Percentiles rank a stretch among this genome's conserved stretches.
These are phyloP conservation scores for Meyerozyma carpophila DNA, from an alignment of 1,139 yeast species.

Conservation along the genomic window DNA sequence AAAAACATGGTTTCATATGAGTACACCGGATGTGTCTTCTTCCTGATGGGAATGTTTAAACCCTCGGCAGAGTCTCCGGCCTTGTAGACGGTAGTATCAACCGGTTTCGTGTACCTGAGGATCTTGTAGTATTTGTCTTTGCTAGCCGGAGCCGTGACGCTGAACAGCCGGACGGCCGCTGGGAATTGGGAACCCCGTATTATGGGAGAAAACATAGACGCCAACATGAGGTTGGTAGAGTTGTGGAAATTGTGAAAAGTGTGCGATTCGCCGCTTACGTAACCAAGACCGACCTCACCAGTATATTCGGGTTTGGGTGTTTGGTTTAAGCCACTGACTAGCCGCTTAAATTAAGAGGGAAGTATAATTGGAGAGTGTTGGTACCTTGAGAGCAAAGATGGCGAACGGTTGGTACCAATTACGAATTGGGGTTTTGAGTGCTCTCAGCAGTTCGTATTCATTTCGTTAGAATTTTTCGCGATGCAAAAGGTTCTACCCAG, in stretches of 20 bases:
- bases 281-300: not conserved
- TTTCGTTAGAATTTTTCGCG: too few relatives aligned
- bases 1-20: constrained; percentile 72
- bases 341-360: too few relatives aligned
- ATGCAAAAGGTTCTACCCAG: too few relatives aligned
- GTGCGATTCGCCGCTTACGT: not conserved
- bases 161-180: not conserved
- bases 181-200: not conserved
- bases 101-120: constrained; percentile 33
- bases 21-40: constrained; percentile 63
- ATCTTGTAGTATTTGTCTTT: constrained; percentile 31
- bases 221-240: not conserved
- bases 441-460: too few relatives aligned
- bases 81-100: constrained; percentile 29
- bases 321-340: too few relatives aligned
- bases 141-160: not conserved
- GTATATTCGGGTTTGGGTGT: too few relatives aligned
- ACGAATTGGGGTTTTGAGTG: too few relatives aligned
- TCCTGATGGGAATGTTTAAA: constrained; percentile 41
- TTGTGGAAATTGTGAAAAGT: not conserved
- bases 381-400: too few relatives aligned
- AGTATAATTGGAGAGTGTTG: too few relatives aligned
- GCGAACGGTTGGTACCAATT: too few relatives aligned
- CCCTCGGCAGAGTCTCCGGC: constrained; percentile 30
- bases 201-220: not conserved